phyloP scores from a whole-genome alignment of 2,329 filamentous ascomycete genomes.

The Rhynchosporium secalis region DNA sequence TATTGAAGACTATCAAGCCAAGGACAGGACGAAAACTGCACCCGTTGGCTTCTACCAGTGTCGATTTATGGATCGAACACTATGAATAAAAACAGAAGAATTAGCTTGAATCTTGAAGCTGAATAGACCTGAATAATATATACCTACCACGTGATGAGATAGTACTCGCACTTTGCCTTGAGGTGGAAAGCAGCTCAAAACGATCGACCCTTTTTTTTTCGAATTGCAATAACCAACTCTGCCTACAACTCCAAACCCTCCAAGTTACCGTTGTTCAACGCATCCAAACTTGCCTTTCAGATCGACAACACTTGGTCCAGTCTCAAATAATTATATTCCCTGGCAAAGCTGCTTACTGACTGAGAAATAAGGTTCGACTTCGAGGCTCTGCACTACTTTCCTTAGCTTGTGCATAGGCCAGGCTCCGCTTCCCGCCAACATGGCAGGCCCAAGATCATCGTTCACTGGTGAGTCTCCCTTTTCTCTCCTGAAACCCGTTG shows the following conservation, averaged over 20 bases:
- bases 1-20: neutral
- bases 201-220: neutral
- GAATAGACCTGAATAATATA: neutral
- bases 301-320: neutral
- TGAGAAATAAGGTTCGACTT: conserved; percentile 12
- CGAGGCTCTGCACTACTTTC: neutral
- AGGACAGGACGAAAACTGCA: neutral
- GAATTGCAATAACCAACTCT: neutral
- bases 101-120: neutral
- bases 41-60: neutral
- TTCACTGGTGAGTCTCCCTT: neutral
- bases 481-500: neutral
- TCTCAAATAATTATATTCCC: neutral
- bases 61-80: neutral
- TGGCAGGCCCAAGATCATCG: neutral
- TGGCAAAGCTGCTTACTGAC: neutral
- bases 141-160: conserved; percentile 8
- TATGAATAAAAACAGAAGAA: neutral
- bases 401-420: conserved; percentile 5
- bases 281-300: neutral
- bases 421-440: conserved; percentile 7
- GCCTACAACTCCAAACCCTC: neutral
- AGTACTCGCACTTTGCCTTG: neutral
- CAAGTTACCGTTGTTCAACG: neutral
- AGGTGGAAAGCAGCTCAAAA: neutral